Conservation (phyloP, 2,329 filamentous ascomycete species). For the Myriosclerotinia curreyana region DNA sequence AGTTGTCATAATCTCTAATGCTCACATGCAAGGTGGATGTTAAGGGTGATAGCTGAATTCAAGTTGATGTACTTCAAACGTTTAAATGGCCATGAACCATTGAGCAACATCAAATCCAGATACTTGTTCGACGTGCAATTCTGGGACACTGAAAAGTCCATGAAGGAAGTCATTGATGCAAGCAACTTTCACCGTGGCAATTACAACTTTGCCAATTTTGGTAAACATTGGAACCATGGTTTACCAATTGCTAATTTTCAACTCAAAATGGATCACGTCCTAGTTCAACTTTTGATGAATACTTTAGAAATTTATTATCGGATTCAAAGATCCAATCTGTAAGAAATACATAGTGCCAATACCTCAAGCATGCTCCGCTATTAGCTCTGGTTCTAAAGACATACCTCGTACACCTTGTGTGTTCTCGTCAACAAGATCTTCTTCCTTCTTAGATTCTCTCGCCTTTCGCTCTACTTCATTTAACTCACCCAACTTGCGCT, state of each 20-base stretch:
- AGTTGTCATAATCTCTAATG: neutral
- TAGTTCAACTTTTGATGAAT: neutral
- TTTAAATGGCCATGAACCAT: no score
- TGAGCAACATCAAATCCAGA: no score
- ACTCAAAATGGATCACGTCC: neutral
- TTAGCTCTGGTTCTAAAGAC: slow-evolving; percentile 30
- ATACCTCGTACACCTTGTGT: slow-evolving; percentile 29
- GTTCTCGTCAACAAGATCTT: slow-evolving; percentile 27
- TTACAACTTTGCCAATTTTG: neutral
- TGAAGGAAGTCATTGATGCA: no score
- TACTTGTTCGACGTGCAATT: no score
- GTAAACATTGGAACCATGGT: no score
- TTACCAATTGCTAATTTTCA: neutral
- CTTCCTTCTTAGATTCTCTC: slow-evolving; percentile 20
- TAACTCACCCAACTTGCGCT: slow-evolving; percentile 34
- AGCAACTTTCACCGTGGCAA: no score
- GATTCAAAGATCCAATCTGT: neutral
- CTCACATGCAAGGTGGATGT: no score
- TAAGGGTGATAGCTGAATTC: no score
- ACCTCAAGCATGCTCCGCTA: slow-evolving; percentile 22
- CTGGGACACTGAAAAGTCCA: no score
- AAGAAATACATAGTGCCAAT: neutral
- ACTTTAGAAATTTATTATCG: neutral
- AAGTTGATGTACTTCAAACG: no score
- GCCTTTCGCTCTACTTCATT: slow-evolving; percentile 31